Base-by-base conservation (phyloP, 1,284 basidiomycete genomes). In the Ustilago loliicola region DNA sequence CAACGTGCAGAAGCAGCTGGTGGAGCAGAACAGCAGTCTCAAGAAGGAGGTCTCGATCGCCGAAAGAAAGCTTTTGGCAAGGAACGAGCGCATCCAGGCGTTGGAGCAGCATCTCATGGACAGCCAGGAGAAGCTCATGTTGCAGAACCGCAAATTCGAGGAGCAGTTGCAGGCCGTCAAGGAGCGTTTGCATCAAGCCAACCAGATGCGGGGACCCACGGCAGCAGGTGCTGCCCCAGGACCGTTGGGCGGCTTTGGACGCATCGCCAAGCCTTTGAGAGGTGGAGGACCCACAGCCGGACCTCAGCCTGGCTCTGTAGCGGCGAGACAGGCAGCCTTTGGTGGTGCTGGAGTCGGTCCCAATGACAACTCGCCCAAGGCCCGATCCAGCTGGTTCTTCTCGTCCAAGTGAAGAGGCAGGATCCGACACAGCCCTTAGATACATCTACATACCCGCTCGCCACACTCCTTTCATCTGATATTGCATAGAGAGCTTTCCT, bases 21-120 rank as follows among this genome's bases (percentile, higher is more conserved):
- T 99, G 67, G 97, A 99, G 88, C 97, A 99, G 89, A 99, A 99
- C 88, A 93, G 94, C 19, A 91, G 93, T 23, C 89, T 99, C 81
- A 99, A 99, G 91, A 98, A 97, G 88, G 97, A 99, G 88, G 93
- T 96, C 38, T 95, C 94, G 27, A 93, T 97, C 77, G 94, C 96
- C 57, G 97, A 99, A 88, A 92, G 96, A 83, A 98, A 98, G 88
- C 89, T 99, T 42, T 90, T 96, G 77, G 94, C 96, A 30, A 91
- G 97, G 59, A 98, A 98, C 86, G 97, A 99, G 87, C 93, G 97
- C 80, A 99, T 99, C 88, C 81, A 81, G 55, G 72, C 67, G 50
- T 89, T 99, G 75, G 97, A 99, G 87, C 91, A 92, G 9, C 89
- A 97, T 53, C 90, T 98, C 25, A 93, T 94, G 85, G 95, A 98